Evolutionary conservation across 2,329 filamentous ascomycete species (phyloP).

Genomic region (Allantophomopsis cytisporea): DNA sequence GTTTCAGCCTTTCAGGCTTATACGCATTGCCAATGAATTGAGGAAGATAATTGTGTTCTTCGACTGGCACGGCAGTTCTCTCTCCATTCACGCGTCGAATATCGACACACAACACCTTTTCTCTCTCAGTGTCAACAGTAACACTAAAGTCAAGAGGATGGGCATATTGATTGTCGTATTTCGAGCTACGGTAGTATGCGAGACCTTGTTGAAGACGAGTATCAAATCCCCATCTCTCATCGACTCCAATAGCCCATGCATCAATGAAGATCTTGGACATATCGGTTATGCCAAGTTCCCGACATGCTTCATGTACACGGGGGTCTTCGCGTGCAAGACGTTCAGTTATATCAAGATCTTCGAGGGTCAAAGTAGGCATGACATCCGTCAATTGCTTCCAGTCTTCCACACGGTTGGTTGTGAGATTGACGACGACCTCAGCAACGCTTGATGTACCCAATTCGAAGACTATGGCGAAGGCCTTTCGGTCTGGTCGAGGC

Average conservation of each 20-base stretch:
- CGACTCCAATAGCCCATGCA: constrained; percentile 22
- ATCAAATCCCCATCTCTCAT: constrained; percentile 21
- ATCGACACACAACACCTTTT: constrained; percentile 31
- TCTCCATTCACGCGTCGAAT: constrained; percentile 21
- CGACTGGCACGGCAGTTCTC: constrained; percentile 21
- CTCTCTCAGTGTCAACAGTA: constrained; percentile 28
- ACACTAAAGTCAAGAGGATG: constrained; percentile 27
- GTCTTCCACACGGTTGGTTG: constrained; percentile 24
- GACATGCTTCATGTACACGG: constrained; percentile 19
- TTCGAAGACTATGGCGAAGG: constrained; percentile 33
- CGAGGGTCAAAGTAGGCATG: constrained; percentile 26
- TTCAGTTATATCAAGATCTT: constrained; percentile 21
- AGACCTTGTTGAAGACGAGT: constrained; percentile 19
- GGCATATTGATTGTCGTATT: constrained; percentile 29
- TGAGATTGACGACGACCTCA: constrained; percentile 38
- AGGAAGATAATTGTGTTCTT: constrained; percentile 24
- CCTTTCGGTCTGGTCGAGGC: constrained; percentile 33
- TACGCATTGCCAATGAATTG: constrained; percentile 22
- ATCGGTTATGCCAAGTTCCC: constrained; percentile 20
- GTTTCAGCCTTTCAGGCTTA: constrained; percentile 31
- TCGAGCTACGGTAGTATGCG: constrained; percentile 17
- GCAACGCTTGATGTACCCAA: constrained; percentile 23
- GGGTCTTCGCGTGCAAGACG: constrained; percentile 17
- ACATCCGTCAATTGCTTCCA: constrained; percentile 32
- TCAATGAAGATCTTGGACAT: constrained; percentile 21